Percentiles rank a stretch among this genome's conserved stretches.
phyloP scores from a whole-genome alignment of 257 asterid species.

The Asclepias syriaca region DNA sequence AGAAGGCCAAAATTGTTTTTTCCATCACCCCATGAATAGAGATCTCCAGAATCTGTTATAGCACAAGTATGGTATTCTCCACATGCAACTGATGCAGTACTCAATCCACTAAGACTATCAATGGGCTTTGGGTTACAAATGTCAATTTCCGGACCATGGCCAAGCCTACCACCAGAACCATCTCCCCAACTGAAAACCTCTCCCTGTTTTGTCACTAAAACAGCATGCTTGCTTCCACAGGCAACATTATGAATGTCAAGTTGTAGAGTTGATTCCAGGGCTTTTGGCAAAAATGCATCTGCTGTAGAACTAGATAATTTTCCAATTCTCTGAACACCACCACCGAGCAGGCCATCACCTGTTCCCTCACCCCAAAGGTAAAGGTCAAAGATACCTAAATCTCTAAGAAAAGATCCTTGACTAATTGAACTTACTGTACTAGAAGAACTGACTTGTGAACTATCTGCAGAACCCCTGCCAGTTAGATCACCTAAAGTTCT shows the following conservation, averaged over 20 bases:
- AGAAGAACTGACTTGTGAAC: conserved; percentile 42
- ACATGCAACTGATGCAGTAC: conserved; percentile 46
- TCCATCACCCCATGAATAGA: conserved; percentile 81
- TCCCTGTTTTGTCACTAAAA: conserved; percentile 54
- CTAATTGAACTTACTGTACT: conserved; percentile 55
- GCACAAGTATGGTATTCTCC: conserved; percentile 80
- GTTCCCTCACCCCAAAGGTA: conserved; percentile 71
- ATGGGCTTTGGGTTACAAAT: conserved; percentile 40
- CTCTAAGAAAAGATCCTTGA: conserved; percentile 44
- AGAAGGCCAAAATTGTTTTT: conserved; percentile 52
- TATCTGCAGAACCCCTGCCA: conserved; percentile 42
- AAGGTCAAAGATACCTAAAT: conserved; percentile 41
- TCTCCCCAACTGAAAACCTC: conserved; percentile 71
- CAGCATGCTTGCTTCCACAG: conserved; percentile 60
- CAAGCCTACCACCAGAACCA: conserved; percentile 59
- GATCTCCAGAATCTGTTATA: conserved; percentile 52
- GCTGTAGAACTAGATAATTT: conserved; percentile 24
- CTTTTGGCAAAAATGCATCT: conserved; percentile 49
- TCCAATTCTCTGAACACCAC: conserved; percentile 29
- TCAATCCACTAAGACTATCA: conserved; percentile 38
- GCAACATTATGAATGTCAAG: conserved; percentile 48
- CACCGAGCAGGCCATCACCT: conserved; percentile 50
- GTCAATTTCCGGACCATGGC: conserved; percentile 62
- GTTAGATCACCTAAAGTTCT: conserved; percentile 23
- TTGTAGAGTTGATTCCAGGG: conserved; percentile 47